phyloP scores from a whole-genome alignment of 345 rosid genomes.

The Cardiospermum halicacabum region DNA sequence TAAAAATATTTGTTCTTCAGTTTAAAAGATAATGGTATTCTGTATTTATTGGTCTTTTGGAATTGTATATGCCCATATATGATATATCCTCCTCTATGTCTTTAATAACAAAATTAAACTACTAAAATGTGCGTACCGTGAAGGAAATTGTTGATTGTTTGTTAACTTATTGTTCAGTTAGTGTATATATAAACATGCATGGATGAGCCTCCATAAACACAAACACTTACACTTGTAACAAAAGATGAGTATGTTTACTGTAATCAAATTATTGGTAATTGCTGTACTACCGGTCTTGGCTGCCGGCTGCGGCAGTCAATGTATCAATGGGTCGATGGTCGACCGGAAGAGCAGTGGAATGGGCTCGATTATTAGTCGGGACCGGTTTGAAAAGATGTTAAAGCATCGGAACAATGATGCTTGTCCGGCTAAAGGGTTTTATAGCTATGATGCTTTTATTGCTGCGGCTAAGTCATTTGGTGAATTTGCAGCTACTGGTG shows the following conservation, averaged over 20 bases:
- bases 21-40: no score
- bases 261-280: neutral
- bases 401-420: slow-evolving; percentile 45
- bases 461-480: slow-evolving; percentile 44
- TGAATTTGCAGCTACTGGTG: slow-evolving; percentile 47
- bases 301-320: slow-evolving; percentile 28
- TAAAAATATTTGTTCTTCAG: no score
- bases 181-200: neutral
- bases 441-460: slow-evolving; percentile 58
- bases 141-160: neutral
- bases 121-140: no score
- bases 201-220: neutral
- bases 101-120: no score
- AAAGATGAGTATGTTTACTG: slow-evolving; percentile 2
- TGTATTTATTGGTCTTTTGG: no score
- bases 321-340: no score
- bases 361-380: slow-evolving; percentile 19
- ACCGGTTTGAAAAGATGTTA: slow-evolving; percentile 36
- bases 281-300: slow-evolving; percentile 11
- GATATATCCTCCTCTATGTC: no score
- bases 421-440: slow-evolving; percentile 44
- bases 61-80: no score
- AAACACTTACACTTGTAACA: neutral
- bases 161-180: neutral
- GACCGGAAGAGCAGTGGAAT: no score